A percentile compares a stretch with the other conserved stretches of the same genome.
Conservation (phyloP, 1,284 basidiomycete species). For the Tilletia walkeri region DNA sequence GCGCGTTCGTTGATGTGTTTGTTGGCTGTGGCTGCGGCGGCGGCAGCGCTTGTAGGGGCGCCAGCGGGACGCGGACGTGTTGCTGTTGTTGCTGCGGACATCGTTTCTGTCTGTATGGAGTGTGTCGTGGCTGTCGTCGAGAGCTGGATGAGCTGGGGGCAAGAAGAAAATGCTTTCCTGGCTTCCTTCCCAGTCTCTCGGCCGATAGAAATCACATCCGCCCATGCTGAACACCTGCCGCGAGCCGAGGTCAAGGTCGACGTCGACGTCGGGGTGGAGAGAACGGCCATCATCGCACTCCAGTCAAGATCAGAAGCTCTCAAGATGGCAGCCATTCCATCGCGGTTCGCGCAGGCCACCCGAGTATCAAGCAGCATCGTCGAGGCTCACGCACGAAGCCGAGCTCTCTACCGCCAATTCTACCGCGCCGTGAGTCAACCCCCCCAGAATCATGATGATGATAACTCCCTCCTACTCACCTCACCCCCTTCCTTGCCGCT, state of each 20-base stretch:
- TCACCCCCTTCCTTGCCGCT: not conserved
- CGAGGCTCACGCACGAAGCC: constrained; percentile 71
- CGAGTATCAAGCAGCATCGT: constrained; percentile 59
- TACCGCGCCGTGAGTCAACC: constrained; percentile 72
- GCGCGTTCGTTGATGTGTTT: not conserved
- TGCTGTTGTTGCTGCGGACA: not conserved
- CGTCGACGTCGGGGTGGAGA: too few relatives aligned
- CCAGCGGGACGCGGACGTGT: constrained; percentile 1
- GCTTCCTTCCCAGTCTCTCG: not conserved
- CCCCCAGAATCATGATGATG: not conserved
- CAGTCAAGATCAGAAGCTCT: not conserved
- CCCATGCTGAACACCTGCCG: not conserved
- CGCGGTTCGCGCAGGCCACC: constrained; percentile 76
- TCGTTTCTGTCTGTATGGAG: not conserved
- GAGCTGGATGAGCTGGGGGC: not conserved
- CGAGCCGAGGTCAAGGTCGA: not conserved
- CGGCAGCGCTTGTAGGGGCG: not conserved
- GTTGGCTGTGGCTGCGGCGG: constrained; percentile 3
- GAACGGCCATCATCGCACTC: too few relatives aligned
- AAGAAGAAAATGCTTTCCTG: not conserved
- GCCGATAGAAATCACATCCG: not conserved
- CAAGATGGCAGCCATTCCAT: constrained; percentile 7
- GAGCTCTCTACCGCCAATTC: constrained; percentile 87
- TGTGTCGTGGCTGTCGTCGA: not conserved
- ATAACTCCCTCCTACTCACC: not conserved